Evolutionary conservation across 1,284 basidiomycete genomes (phyloP), one percentile per base, ranked within the genome.

Genomic region (Microbotryum silenes-acaulis): DNA sequence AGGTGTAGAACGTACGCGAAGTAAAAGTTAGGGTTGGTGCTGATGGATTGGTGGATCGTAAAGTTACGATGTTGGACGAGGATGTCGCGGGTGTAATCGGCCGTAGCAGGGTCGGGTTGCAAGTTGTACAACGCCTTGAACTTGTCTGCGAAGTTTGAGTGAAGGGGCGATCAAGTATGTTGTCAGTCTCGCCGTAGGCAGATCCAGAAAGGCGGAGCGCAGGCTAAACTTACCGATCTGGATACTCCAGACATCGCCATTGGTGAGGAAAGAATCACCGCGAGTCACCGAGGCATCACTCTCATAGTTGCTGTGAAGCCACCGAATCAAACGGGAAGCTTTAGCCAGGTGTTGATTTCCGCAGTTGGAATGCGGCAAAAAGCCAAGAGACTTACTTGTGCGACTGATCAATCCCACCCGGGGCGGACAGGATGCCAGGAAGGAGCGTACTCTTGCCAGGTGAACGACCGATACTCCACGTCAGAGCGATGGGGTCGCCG

Each of bases 201-300:
- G 21, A 21, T 27, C 20, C 8, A 20, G 42, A 9, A 37, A 21
- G 25, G 29, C n/a, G 12, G 33, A 23, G 44, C 20, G 54, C 20
- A 16, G 3, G 9, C 20, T 42, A 18, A 5, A 23, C 33, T 45
- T 55, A 55, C 54, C 33, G 2, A 66, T 23, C 47, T 74, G 66
- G 25, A 70, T 69, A 1, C 49, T 29, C 54, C 62, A 71, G 45
- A 69, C 64, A 6, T 72, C 72, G 16, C 62, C 66, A 45, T 70
- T 33, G 20, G 18, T 12, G 23, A 60, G 54, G 54, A n/a, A 60
- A 7, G 59, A 54, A 48, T 60, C 59, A 6, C 53, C 52, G 7
- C 59, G 59, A 2, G 53, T 56, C 29, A 60, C 49, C 20, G 46
- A 51, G 3, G 59, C 59, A 31, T 60, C 59, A 12, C 46, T 50